These are phyloP conservation scores for Erythrophleum ivorense DNA, from an alignment of 331 rosid genomes.

Conservation along the genomic window DNA sequence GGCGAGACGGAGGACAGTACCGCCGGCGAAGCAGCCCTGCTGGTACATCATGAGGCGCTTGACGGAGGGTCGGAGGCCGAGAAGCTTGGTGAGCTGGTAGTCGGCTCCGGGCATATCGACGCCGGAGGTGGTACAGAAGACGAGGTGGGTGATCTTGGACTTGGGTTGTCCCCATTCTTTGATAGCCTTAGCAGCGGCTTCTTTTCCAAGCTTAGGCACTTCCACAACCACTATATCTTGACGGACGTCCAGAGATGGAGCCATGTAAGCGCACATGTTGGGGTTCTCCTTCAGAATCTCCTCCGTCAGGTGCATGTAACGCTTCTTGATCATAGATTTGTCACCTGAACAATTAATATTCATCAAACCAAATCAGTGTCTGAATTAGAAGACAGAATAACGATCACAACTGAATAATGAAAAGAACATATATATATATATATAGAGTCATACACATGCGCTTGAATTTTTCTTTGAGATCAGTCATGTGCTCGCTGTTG, in stretches of 20 bases:
- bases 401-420: background rate
- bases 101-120: constrained; percentile 31
- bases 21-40: constrained; percentile 23
- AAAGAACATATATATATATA: too few species aligned
- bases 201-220: constrained; percentile 28
- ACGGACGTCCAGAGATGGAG: constrained; percentile 18
- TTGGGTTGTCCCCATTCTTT: constrained; percentile 33
- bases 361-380: background rate
- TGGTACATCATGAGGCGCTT: constrained; percentile 38
- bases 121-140: constrained; percentile 27
- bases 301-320: constrained; percentile 31
- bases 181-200: constrained; percentile 23
- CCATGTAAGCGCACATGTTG: constrained; percentile 31
- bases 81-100: constrained; percentile 32
- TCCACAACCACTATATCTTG: constrained; percentile 31
- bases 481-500: constrained; percentile 34
- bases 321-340: constrained; percentile 28
- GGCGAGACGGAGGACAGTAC: constrained; percentile 18
- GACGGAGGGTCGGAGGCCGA: constrained; percentile 25
- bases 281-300: constrained; percentile 24
- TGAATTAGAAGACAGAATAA: background rate
- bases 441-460: constrained; percentile 27
- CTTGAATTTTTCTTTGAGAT: constrained; percentile 35
- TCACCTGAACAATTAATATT: background rate
- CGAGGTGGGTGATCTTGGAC: constrained; percentile 28